Percentiles rank a stretch among this genome's conserved stretches.
Conservation (phyloP, 306 rosid genomes). For the Castanospermum australe region DNA sequence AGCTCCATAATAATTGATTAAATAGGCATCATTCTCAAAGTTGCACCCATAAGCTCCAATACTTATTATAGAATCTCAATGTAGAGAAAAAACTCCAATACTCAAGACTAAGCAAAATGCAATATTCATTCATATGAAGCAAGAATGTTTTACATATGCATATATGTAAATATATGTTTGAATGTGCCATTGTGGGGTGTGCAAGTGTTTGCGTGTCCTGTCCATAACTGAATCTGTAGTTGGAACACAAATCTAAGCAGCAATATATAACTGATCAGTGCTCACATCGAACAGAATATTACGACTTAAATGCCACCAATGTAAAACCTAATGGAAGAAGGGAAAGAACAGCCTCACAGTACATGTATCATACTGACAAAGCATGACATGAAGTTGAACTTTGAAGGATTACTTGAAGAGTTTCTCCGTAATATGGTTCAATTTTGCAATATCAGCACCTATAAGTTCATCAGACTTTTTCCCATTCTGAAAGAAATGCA, state of each 20-base stretch:
- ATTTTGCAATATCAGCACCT: conserved; percentile 59
- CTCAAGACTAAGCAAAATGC: background rate
- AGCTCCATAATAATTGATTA: background rate
- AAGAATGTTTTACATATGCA: background rate
- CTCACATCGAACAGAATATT: background rate
- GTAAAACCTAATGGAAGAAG: background rate
- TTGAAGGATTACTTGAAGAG: conserved; percentile 62
- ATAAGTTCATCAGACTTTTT: conserved; percentile 67
- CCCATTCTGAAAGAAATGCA: conserved; percentile 74
- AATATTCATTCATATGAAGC: background rate
- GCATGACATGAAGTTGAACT: background rate
- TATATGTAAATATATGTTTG: background rate
- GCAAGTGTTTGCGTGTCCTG: background rate
- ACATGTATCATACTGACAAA: conserved; percentile 5
- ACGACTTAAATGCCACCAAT: background rate
- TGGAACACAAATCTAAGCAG: conserved; percentile 2
- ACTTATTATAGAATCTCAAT: background rate
- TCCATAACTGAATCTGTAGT: background rate
- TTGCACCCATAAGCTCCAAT: background rate
- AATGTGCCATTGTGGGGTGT: background rate
- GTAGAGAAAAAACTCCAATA: background rate
- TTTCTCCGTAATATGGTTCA: conserved; percentile 56
- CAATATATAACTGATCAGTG: conserved; percentile 3
- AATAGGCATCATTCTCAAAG: background rate
- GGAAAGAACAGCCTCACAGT: background rate